These are phyloP conservation scores for Musa troglodytarum DNA, from an alignment of 176 grass and related monocot species.

Conservation along the genomic window DNA sequence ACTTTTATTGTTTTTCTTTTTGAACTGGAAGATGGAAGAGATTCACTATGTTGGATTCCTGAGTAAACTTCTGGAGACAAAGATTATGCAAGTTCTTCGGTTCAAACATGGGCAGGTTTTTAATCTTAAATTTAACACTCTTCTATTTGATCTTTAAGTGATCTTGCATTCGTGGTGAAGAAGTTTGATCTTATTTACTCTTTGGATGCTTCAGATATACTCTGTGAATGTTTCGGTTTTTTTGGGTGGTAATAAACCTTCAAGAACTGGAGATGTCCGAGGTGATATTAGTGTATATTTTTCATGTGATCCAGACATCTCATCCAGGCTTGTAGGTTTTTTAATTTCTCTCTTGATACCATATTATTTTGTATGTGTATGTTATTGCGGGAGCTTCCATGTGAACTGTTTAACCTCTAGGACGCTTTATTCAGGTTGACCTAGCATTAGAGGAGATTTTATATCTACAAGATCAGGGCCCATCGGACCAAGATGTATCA, in stretches of 20 bases:
- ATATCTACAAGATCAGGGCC: slow-evolving; percentile 67
- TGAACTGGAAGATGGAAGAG: slow-evolving; percentile 56
- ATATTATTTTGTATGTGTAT: slow-evolving; percentile 3
- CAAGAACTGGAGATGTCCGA: slow-evolving; percentile 78
- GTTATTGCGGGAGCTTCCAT: slow-evolving; percentile 5
- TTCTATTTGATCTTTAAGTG: slow-evolving; percentile 5
- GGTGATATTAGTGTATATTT: slow-evolving; percentile 96
- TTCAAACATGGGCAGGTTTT: slow-evolving; percentile 98
- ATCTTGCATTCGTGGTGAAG: neutral
- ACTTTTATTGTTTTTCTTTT: slow-evolving; percentile 12
- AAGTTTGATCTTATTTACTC: slow-evolving; percentile 16
- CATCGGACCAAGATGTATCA: slow-evolving; percentile 71
- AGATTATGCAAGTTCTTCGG: slow-evolving; percentile 95
- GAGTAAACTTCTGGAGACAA: slow-evolving; percentile 96
- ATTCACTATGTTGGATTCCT: slow-evolving; percentile 94
- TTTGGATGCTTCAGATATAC: slow-evolving; percentile 59
- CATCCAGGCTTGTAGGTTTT: slow-evolving; percentile 72
- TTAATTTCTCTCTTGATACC: slow-evolving; percentile 7
- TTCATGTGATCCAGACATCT: slow-evolving; percentile 86
- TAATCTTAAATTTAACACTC: slow-evolving; percentile 12
- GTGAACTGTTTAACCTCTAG: slow-evolving; percentile 7
- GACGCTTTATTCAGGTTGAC: slow-evolving; percentile 60
- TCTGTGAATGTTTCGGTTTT: slow-evolving; percentile 91
- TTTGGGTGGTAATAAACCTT: slow-evolving; percentile 98
- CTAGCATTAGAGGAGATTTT: slow-evolving; percentile 92